Evolutionary conservation across 352 stramenopile genomes (phyloP), one percentile per base, ranked within the genome.

Genomic region (Aphanomyces astaci): DNA sequence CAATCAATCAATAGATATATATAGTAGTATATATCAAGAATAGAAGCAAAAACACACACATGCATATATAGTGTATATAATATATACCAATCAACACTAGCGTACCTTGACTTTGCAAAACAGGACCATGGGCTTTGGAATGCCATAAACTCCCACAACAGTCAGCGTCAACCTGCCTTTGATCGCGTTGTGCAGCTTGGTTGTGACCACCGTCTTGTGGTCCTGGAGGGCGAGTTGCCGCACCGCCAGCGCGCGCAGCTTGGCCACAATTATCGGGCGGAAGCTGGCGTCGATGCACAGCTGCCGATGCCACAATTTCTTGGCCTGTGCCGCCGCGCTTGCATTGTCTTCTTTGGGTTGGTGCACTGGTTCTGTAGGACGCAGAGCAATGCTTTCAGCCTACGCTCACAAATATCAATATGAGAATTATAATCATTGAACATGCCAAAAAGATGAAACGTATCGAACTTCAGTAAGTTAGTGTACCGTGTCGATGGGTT

Each of bases 201-300:
- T 31, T 17, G 43, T 22, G 10, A 31, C 62, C 2, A 17, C 31
- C 9, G 27, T 25, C 59, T 13, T 39, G 2, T 53, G 59, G 11
- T 36, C 22, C 32, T 68, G 57, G 32, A 36, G 48, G 32, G 25
- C 62, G 4, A 68, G n/a, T 22, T 68, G 62, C 15, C 51, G 33
- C 10, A 22, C 30, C 19, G 62, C 62, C 10, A 68, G 28, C 2
- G 25, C 13, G 2, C 62, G 62, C 30, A 68, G 32, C 43, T 68
- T 68, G 15, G 62, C 62, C 5, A 32, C 48, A 15, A 68, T 32
- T 22, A 60, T 39, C 3, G 62, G 62, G 3, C 62, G 62, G 30
- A 68, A 68, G 39, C 25, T 53, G 9, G 62, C 62, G 33, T 68
- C 62, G 33, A 68, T 68, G 62, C 62, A 68, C 7, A 68, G 62